A percentile compares a stretch with the other conserved stretches of the same genome.
These are phyloP conservation scores for Immersiella caudata DNA, from an alignment of 495 filamentous ascomycete genomes.

Conservation along the genomic window DNA sequence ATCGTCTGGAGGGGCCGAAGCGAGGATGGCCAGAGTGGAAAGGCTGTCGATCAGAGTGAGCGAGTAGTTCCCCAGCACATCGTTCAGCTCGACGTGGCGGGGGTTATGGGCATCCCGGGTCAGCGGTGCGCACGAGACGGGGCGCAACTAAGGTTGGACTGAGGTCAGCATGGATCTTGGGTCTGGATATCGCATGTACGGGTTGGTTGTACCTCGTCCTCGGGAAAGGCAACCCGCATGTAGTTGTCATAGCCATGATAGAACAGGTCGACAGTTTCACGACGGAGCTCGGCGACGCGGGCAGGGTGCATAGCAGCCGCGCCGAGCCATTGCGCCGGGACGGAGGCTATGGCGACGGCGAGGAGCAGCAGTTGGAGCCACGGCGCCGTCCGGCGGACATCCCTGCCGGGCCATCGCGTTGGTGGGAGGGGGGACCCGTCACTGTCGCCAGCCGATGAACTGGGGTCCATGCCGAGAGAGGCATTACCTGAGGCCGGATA, in stretches of 20 bases:
- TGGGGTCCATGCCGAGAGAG: constrained; percentile 45
- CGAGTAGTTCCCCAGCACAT: constrained; percentile 95
- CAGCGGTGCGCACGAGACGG: constrained; percentile 80
- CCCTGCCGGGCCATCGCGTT: background rate
- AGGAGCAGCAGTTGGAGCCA: constrained; percentile 20
- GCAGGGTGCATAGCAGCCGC: constrained; percentile 55
- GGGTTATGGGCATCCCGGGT: constrained; percentile 81
- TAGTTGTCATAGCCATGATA: constrained; percentile 98
- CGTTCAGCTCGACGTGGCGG: constrained; percentile 84
- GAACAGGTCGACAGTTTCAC: constrained; percentile 89
- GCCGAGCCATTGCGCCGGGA: constrained; percentile 34
- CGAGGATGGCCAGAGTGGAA: constrained; percentile 88
- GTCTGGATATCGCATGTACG: background rate
- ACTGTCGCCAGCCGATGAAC: constrained; percentile 26
- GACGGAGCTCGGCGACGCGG: constrained; percentile 55
- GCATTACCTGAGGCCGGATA: constrained; percentile 45
- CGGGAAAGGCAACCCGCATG: constrained; percentile 89
- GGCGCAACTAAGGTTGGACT: constrained; percentile 61
- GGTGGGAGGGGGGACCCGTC: constrained; percentile 21
- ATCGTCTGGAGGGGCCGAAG: constrained; percentile 62
- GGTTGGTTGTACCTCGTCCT: constrained; percentile 70
- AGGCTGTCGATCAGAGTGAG: constrained; percentile 93
- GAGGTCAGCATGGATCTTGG: constrained; percentile 16
- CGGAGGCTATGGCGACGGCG: constrained; percentile 2
- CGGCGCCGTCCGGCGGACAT: background rate